Evolutionary conservation across 352 stramenopile species (phyloP).

Genomic region (Phytophthora fragariaefolia): DNA sequence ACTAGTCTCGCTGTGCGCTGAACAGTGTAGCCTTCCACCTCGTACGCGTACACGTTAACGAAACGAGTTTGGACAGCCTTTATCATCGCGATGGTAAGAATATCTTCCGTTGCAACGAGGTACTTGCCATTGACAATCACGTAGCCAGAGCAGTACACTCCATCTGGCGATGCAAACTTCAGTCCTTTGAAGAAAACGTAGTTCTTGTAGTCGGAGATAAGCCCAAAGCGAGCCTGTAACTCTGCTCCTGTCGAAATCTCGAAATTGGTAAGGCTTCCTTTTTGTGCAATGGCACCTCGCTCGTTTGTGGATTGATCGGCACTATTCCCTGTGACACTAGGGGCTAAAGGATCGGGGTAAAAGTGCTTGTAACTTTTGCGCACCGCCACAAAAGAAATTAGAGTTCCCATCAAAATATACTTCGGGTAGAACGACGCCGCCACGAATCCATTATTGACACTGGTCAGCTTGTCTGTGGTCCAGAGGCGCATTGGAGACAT

Average conservation of each 20-base stretch:
- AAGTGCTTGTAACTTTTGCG: slow-evolving; percentile 39
- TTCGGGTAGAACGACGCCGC: slow-evolving; percentile 36
- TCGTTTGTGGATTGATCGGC: slow-evolving; percentile 37
- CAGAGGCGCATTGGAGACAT: slow-evolving; percentile 44
- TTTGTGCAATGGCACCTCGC: slow-evolving; percentile 28
- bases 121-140: slow-evolving; percentile 55
- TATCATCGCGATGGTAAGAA: slow-evolving; percentile 42
- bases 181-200: slow-evolving; percentile 55
- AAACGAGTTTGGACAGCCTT: slow-evolving; percentile 40
- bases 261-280: slow-evolving; percentile 47
- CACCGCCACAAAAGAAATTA: slow-evolving; percentile 30
- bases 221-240: slow-evolving; percentile 39
- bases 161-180: slow-evolving; percentile 52
- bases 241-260: slow-evolving; percentile 45
- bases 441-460: slow-evolving; percentile 33
- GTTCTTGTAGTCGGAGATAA: slow-evolving; percentile 56
- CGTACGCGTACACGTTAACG: slow-evolving; percentile 50
- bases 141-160: slow-evolving; percentile 52
- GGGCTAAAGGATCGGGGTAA: slow-evolving; percentile 33
- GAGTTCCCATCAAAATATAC: slow-evolving; percentile 33
- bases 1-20: slow-evolving; percentile 48
- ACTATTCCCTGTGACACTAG: slow-evolving; percentile 33
- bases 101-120: slow-evolving; percentile 47
- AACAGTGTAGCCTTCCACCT: slow-evolving; percentile 46
- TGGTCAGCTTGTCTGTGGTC: slow-evolving; percentile 35